Base-by-base conservation (phyloP, 2,329 filamentous ascomycete species). In the Sporothrix globosa region DNA sequence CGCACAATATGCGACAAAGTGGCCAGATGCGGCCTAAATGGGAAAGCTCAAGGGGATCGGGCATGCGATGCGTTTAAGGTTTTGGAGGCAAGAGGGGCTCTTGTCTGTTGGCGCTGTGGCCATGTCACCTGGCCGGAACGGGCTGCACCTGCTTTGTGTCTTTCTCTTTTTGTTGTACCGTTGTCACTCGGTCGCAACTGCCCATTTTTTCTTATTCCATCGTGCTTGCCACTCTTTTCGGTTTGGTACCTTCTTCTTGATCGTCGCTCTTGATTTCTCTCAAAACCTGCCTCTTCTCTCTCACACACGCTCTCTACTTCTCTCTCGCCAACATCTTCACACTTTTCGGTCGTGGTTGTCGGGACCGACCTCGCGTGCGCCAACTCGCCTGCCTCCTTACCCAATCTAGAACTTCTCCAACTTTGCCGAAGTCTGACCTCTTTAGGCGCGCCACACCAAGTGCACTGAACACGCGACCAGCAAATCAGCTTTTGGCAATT, bases 391-490 rank as follows among this genome's bases (percentile, higher is more conserved):
- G 41, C 52, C 24, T 41, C 13, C 41, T 44, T 50, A 24, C 24
- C 66, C 52, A 19, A 67, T 67, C 21, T 34, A 67, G 48, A 52
- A n/a, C 65, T 67, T 44, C 50, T 17, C 50, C 65, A 67, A 53
- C 50, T 44, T 56, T 56, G 52, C 52, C 66, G 60, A 48, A 68
- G 24, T 54, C 17, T 21, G 34, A 46, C n/a, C 44, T 50, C 44
- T 68, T 68, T 54, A 68, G 67, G 67, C 53, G 52, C 67, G 21
- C 39, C 67, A 27, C 53, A 46, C 52, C 54, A 46, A 65, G 10
- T n/a, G 13, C 24, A 19, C 19, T 50, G 10, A 50, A 52, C 63
- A 67, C 48, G 61, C 63, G 48, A 39, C 46, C 48, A n/a, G 63
- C 63, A 67, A 67, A 53, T 67, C 63, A 67, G 48, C 44, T 48